Percentiles rank a stretch among this genome's conserved stretches.
Conservation (phyloP, 805 yeast species). For the Candida odintsovae region DNA sequence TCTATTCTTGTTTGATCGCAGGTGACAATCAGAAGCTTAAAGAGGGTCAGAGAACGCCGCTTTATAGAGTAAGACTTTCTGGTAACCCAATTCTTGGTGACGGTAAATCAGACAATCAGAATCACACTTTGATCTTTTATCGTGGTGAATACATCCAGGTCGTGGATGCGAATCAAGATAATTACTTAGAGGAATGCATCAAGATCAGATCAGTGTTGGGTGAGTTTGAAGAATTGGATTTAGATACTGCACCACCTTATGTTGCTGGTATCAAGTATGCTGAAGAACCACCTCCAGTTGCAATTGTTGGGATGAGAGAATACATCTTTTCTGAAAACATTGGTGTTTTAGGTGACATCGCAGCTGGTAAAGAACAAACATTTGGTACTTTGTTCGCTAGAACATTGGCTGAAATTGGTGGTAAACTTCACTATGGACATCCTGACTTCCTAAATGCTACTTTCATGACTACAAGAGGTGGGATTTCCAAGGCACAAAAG, state of each 20-base stretch:
- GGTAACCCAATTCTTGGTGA: constrained; percentile 96
- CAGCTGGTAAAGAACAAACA: constrained; percentile 96
- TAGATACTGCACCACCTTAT: constrained; percentile 45
- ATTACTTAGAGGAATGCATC: constrained; percentile 88
- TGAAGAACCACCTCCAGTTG: constrained; percentile 53
- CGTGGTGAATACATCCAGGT: constrained; percentile 95
- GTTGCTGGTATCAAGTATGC: constrained; percentile 50
- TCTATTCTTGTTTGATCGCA: constrained; percentile 65
- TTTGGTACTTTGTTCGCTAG: constrained; percentile 94
- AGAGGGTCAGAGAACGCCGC: constrained; percentile 55
- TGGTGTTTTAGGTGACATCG: constrained; percentile 91
- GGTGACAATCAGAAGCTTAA: constrained; percentile 49
- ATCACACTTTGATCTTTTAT: constrained; percentile 77
- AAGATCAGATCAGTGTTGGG: constrained; percentile 83
- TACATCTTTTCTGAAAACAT: constrained; percentile 89
- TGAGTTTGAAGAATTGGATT: constrained; percentile 80
- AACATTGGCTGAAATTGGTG: constrained; percentile 90
- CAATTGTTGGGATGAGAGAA: constrained; percentile 93
- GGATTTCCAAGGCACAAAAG: constrained; percentile 90
- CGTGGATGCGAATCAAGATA: constrained; percentile 94
- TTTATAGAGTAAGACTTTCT: constrained; percentile 64
- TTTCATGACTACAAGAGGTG: constrained; percentile 94
- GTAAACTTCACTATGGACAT: constrained; percentile 92
- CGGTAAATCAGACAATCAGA: constrained; percentile 95
- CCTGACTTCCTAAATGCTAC: constrained; percentile 91